Percentiles rank a stretch among this genome's conserved stretches.
phyloP scores from a whole-genome alignment of 129 eudicot species.

The Pulicaria dysenterica region DNA sequence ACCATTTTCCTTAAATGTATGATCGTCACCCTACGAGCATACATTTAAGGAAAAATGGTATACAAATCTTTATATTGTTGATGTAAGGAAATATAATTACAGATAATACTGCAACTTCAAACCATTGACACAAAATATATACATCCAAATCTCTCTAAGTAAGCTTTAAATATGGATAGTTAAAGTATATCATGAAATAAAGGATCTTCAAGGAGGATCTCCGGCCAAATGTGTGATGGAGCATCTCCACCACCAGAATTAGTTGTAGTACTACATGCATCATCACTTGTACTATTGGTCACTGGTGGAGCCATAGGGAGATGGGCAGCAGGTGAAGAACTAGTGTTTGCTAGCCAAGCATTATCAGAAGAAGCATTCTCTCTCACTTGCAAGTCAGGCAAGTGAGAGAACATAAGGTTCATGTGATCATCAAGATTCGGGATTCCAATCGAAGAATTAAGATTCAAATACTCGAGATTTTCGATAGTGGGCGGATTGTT shows the following conservation, averaged over 20 bases:
- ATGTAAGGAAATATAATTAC: neutral
- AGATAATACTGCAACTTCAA: constrained; percentile 2
- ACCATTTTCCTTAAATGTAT: constrained; percentile 28
- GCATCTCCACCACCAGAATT: constrained; percentile 48
- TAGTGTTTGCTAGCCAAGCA: constrained; percentile 40
- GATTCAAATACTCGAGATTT: constrained; percentile 22
- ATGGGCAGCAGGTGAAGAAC: constrained; percentile 36
- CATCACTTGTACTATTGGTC: constrained; percentile 41
- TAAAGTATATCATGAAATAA: constrained; percentile 61
- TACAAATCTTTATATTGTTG: neutral
- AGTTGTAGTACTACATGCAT: constrained; percentile 51
- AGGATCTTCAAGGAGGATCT: constrained; percentile 69
- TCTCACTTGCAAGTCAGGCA: constrained; percentile 54
- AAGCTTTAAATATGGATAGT: constrained; percentile 15
- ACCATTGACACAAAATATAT: constrained; percentile 29
- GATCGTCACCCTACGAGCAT: constrained; percentile 8
- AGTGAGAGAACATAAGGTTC: constrained; percentile 42
- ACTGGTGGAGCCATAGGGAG: constrained; percentile 23
- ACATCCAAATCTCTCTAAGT: constrained; percentile 13
- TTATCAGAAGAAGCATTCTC: constrained; percentile 30
- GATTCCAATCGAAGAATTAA: constrained; percentile 28
- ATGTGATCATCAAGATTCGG: constrained; percentile 23
- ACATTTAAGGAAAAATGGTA: constrained; percentile 18
- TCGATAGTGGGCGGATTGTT: constrained; percentile 18
- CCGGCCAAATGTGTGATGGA: constrained; percentile 65